phyloP scores from a whole-genome alignment of 768 basidiomycete genomes.

The Xerocomus spinulosus region DNA sequence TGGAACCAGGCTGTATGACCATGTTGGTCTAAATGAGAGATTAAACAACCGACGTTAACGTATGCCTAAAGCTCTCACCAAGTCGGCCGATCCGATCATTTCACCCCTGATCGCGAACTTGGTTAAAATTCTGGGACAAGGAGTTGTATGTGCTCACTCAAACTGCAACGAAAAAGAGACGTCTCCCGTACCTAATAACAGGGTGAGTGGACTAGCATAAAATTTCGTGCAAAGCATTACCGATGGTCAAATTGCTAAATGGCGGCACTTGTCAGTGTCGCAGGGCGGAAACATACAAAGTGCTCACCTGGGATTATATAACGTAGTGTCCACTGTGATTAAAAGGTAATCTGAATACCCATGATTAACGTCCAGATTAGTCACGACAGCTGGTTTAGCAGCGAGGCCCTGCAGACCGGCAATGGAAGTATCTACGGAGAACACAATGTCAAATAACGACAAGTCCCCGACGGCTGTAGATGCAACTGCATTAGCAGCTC shows the following conservation, averaged over 20 bases:
- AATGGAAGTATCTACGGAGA: conserved; percentile 55
- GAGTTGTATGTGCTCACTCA: conserved; percentile 34
- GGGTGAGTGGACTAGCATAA: conserved; percentile 29
- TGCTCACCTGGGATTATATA: conserved; percentile 62
- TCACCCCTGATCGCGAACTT: conserved; percentile 36
- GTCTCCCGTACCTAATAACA: conserved; percentile 55
- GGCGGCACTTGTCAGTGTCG: not conserved
- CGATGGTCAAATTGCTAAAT: conserved; percentile 37
- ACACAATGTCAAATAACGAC: conserved; percentile 51
- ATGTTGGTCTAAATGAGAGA: conserved; percentile 40
- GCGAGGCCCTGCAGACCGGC: conserved; percentile 62
- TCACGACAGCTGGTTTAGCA: conserved; percentile 51
- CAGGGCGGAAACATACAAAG: not conserved
- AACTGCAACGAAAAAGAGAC: conserved; percentile 59
- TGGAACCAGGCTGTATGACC: conserved; percentile 55
- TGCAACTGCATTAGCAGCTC: conserved; percentile 52
- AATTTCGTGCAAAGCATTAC: conserved; percentile 3
- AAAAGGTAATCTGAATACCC: conserved; percentile 64
- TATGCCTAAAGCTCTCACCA: conserved; percentile 34
- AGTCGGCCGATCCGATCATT: conserved; percentile 53
- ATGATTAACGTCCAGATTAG: conserved; percentile 59
- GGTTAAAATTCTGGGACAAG: not conserved
- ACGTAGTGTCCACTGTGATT: conserved; percentile 55
- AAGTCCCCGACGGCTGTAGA: conserved; percentile 64
- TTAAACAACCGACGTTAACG: not conserved